Conservation (phyloP, 1,284 basidiomycete species). For the Cutaneotrichosporon daszewskae region DNA sequence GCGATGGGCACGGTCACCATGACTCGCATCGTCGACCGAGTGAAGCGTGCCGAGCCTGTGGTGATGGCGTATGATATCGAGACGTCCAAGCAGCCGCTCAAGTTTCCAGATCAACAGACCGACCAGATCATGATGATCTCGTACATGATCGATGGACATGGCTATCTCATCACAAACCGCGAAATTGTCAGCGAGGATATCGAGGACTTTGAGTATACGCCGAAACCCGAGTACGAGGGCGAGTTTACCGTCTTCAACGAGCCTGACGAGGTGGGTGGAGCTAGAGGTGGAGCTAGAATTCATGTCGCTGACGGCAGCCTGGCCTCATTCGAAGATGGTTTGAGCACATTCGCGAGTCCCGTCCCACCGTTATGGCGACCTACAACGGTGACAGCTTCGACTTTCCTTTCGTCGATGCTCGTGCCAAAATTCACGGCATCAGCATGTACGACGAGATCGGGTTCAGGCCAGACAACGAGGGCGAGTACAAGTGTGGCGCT, state of each 20-base stretch:
- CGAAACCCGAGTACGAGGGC: slow-evolving; percentile 95
- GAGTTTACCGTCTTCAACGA: slow-evolving; percentile 97
- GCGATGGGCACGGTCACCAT: slow-evolving; percentile 75
- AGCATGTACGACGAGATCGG: slow-evolving; percentile 96
- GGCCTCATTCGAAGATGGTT: slow-evolving; percentile 83
- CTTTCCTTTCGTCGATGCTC: slow-evolving; percentile 93
- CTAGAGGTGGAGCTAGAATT: neutral
- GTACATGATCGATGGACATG: slow-evolving; percentile 57
- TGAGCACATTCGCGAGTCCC: slow-evolving; percentile 83
- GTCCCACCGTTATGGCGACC: slow-evolving; percentile 94
- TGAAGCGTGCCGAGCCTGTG: slow-evolving; percentile 97
- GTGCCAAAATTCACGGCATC: slow-evolving; percentile 82
- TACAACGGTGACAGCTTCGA: slow-evolving; percentile 99
- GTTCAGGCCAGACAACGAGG: slow-evolving; percentile 83
- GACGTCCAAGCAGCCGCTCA: slow-evolving; percentile 95
- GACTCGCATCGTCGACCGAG: slow-evolving; percentile 67
- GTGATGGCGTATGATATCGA: slow-evolving; percentile 99
- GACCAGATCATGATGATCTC: slow-evolving; percentile 99
- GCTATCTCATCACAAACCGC: slow-evolving; percentile 94
- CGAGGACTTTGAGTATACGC: slow-evolving; percentile 98
- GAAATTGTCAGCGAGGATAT: slow-evolving; percentile 98
- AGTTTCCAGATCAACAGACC: slow-evolving; percentile 91
- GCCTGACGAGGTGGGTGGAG: slow-evolving; percentile 77
- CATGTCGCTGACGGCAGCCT: slow-evolving; percentile 50
- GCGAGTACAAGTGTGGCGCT: slow-evolving; percentile 90